Conservation (phyloP, 805 yeast species). For the Candida fluviatilis region DNA sequence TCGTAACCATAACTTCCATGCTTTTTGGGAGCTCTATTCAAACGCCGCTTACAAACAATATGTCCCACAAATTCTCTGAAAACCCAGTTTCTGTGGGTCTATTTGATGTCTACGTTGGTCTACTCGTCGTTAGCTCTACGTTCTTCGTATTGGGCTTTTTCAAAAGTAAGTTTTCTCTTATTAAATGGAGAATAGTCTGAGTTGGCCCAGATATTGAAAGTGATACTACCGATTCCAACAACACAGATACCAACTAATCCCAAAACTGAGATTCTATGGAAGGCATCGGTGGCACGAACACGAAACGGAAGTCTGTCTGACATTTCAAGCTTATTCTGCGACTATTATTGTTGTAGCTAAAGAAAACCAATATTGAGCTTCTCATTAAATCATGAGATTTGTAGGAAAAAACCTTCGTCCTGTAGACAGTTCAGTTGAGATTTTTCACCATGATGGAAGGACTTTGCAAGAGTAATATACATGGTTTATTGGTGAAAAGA, state of each 20-base stretch:
- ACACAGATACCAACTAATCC: slow-evolving; percentile 39
- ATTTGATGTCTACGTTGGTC: background rate
- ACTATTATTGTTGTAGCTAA: too few relatives aligned
- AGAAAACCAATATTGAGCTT: too few relatives aligned
- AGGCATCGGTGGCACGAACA: slow-evolving; percentile 41
- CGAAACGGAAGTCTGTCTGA: slow-evolving; percentile 33
- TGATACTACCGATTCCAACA: slow-evolving; percentile 35
- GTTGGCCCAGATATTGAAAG: slow-evolving; percentile 40
- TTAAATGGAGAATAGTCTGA: slow-evolving; percentile 42
- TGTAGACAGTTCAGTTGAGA: too few relatives aligned
- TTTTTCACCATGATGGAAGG: too few relatives aligned
- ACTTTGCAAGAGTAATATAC: too few relatives aligned
- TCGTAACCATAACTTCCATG: too few relatives aligned
- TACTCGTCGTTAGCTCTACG: slow-evolving; percentile 13
- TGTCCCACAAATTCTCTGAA: too few relatives aligned
- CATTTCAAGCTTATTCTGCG: slow-evolving; percentile 6
- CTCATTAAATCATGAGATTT: too few relatives aligned
- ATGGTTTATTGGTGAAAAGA: too few relatives aligned
- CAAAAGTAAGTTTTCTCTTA: slow-evolving; percentile 35
- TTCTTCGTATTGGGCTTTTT: slow-evolving; percentile 27
- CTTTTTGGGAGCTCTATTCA: too few relatives aligned
- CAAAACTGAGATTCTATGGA: slow-evolving; percentile 40
- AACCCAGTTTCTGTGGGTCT: too few relatives aligned
- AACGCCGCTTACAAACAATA: too few relatives aligned
- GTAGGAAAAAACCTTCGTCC: background rate